Evolutionary conservation across 805 yeast genomes (phyloP), one percentile per base, ranked within the genome.

Genomic region (Lachancea sp.): DNA sequence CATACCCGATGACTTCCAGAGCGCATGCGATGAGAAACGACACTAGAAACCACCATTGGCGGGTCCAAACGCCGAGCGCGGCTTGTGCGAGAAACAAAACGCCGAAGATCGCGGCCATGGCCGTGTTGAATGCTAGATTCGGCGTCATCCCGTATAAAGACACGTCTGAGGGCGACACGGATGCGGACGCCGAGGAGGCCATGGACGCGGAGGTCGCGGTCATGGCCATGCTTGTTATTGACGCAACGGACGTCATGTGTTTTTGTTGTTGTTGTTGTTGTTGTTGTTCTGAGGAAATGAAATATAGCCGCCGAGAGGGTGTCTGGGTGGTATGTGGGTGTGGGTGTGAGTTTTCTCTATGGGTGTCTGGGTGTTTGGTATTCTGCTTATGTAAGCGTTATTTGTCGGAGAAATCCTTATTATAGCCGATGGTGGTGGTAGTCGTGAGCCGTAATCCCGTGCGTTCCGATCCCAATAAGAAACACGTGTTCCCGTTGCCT

Each of bases 1-100:
- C 60, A 58, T 83, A 88, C 1, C 95, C 95, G 0, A 77, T 65
- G 38, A 80, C 65, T 62, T 86, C 95, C 22, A 84, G 63, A 0
- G 71, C 71, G 15, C 73, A 59, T 1, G 88, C 87, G 48, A 72
- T 63, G 36, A 73, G 57, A 63, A 82, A 75, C 13, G 85, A 72
- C 1, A 68, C 55, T 5, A 80, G 75, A 57, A 85, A 78, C 84
- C 90, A 86, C 72, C 75, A 73, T 51, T 82, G 85, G 35, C 67
- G 70, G 49, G 68, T 74, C 53, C 62, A 69, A 0, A 72, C 16
- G 1, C 78, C 78, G 2, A 74, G 55, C 2, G 50, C 54, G 2
- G 71, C 47, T 39, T 82, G 83, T 18, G 57, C 44, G 0, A 61
- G 47, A 18, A 78, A 60, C 9, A 75, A 61, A 0, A 81, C 22